Evolutionary conservation across 2,329 filamentous ascomycete species (phyloP).

Genomic region (Claviceps maximensis): DNA sequence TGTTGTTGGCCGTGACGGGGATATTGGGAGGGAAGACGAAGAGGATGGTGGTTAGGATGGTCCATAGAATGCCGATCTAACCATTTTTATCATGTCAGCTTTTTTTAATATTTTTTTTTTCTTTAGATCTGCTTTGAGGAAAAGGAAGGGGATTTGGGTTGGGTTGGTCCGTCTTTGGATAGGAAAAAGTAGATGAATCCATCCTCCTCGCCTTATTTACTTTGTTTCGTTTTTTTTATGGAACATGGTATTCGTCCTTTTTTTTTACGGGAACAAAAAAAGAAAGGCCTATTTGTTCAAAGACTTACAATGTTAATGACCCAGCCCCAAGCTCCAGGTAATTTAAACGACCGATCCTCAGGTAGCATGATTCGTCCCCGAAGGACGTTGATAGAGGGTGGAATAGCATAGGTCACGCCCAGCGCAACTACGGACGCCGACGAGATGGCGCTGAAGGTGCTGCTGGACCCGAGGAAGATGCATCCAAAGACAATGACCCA

Average conservation of each 20-base stretch:
- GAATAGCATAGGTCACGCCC: constrained; percentile 63
- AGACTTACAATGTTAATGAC: constrained; percentile 15
- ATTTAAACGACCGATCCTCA: constrained; percentile 25
- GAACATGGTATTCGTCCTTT: background rate
- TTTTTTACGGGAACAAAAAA: background rate
- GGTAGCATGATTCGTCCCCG: constrained; percentile 55
- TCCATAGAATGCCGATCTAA: constrained; percentile 45
- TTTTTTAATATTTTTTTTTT: too few species aligned
- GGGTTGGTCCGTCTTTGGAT: too few species aligned
- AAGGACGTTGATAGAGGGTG: constrained; percentile 54
- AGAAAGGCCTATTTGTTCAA: background rate
- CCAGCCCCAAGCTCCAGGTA: constrained; percentile 24
- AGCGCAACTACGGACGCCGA: constrained; percentile 62
- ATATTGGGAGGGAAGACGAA: constrained; percentile 61
- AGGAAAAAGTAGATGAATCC: too few species aligned
- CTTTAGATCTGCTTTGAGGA: too few species aligned
- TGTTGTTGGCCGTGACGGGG: constrained; percentile 51
- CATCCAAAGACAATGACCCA: constrained; percentile 56
- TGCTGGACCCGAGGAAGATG: constrained; percentile 53
- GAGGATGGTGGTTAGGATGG: constrained; percentile 57
- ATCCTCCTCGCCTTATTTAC: too few species aligned
- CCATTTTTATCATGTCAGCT: background rate
- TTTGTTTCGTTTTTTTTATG: too few species aligned
- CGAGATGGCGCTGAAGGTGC: constrained; percentile 61
- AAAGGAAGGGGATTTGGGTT: too few species aligned